Conservation (phyloP, 164 flowering plant genomes). For the Dillenia turbinata region DNA sequence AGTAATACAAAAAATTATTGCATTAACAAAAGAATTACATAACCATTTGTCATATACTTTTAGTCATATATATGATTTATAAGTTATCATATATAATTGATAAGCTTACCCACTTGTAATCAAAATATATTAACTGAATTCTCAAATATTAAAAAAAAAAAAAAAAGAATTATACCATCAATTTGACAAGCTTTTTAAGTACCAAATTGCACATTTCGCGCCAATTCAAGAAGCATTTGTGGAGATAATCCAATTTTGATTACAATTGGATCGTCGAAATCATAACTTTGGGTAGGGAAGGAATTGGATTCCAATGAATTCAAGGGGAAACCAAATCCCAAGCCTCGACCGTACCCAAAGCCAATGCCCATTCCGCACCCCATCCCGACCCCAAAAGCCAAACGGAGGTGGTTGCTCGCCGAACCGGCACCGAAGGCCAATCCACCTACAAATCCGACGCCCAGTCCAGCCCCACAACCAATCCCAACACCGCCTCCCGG, state of each 20-base stretch:
- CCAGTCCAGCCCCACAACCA: constrained; percentile 73
- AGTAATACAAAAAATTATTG: too few species aligned
- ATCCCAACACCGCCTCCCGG: constrained; percentile 64
- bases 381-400: constrained; percentile 48
- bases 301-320: constrained; percentile 19
- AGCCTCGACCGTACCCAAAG: constrained; percentile 52
- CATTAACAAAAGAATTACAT: too few species aligned
- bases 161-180: too few species aligned
- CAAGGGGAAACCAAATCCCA: constrained; percentile 34
- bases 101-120: too few species aligned
- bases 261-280: constrained; percentile 17
- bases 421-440: constrained; percentile 33
- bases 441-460: constrained; percentile 61
- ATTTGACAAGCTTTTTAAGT: too few species aligned
- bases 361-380: constrained; percentile 64
- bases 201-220: too few species aligned
- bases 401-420: constrained; percentile 45
- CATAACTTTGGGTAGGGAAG: constrained; percentile 3
- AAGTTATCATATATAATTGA: too few species aligned
- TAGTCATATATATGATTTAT: too few species aligned
- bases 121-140: too few species aligned
- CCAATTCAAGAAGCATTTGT: too few species aligned
- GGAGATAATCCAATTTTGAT: constrained; percentile 14
- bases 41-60: too few species aligned
- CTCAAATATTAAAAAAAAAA: too few species aligned